phyloP scores from a whole-genome alignment of 225 moss, liverwort and hornwort species.

The Marchantia polymorpha region DNA sequence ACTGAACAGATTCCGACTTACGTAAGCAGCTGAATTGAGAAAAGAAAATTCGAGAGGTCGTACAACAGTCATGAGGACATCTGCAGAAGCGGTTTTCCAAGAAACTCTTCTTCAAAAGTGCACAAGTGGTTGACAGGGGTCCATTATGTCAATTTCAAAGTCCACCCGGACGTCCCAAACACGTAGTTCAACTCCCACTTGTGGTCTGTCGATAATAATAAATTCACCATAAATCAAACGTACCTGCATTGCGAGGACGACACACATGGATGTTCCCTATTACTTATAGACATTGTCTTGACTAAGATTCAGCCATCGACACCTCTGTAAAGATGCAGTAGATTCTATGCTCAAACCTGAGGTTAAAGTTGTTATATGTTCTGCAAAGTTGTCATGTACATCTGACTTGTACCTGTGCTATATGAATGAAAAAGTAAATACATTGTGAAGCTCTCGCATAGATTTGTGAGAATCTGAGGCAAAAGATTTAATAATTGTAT shows the following conservation, averaged over 20 bases:
- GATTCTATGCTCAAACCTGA: background rate
- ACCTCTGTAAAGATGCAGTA: background rate
- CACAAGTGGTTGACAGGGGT: background rate
- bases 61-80: background rate
- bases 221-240: background rate
- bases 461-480: background rate
- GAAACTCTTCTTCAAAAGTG: background rate
- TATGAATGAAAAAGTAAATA: too few species aligned
- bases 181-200: too few species aligned
- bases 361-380: background rate
- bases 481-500: background rate
- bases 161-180: too few species aligned
- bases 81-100: background rate
- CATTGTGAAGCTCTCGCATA: background rate
- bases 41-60: background rate
- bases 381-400: background rate
- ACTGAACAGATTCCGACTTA: background rate
- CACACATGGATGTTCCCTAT: background rate
- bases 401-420: too few species aligned
- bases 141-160: too few species aligned
- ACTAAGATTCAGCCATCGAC: background rate
- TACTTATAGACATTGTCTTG: background rate
- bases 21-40: background rate
- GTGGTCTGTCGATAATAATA: background rate
- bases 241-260: background rate